phyloP scores from a whole-genome alignment of 208 protist species.

The Leishmania turanica region DNA sequence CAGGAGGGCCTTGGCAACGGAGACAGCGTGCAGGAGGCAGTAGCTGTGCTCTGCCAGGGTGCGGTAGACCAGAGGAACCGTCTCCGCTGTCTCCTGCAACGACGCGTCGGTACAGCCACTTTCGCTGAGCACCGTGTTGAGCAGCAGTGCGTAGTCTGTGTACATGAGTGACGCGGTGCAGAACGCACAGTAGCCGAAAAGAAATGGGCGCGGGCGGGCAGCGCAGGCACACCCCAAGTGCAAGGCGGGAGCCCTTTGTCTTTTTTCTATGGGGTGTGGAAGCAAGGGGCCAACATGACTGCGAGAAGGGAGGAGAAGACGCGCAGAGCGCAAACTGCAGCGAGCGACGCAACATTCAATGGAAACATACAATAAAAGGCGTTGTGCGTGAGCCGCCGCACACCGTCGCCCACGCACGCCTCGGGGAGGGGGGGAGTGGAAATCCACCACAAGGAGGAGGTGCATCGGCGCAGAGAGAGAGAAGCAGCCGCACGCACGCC shows the following conservation, averaged over 20 bases:
- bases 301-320: neutral
- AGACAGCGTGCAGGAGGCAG: conserved; percentile 57
- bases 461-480: neutral
- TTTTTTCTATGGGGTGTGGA: neutral
- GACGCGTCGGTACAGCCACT: conserved; percentile 58
- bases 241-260: neutral
- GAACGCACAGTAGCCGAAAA: conserved; percentile 13
- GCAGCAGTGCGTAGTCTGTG: conserved; percentile 47
- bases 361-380: neutral
- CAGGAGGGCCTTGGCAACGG: conserved; percentile 51
- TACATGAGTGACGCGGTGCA: conserved; percentile 28
- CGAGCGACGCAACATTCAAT: neutral
- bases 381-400: neutral
- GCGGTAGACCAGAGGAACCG: conserved; percentile 57
- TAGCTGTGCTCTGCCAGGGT: conserved; percentile 65
- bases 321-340: neutral
- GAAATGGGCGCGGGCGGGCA: neutral
- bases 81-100: conserved; percentile 40
- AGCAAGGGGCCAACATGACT: neutral
- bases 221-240: neutral
- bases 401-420: neutral
- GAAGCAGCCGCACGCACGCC: neutral
- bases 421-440: too few relatives aligned
- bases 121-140: conserved; percentile 51
- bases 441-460: neutral